phyloP scores from a whole-genome alignment of 768 basidiomycete species.

The Hygrocybe punicea region DNA sequence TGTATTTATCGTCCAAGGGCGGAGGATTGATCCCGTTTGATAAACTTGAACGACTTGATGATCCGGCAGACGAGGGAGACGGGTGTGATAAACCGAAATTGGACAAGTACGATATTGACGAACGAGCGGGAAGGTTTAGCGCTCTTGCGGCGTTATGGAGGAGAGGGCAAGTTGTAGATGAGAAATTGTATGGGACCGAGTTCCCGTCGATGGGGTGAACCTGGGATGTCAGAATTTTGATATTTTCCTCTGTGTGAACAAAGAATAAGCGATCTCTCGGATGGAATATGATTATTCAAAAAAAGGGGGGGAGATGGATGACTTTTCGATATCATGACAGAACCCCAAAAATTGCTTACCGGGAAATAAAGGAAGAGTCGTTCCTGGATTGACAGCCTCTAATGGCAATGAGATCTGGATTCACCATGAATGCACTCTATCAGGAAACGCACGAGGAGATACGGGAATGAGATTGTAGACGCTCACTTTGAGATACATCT shows the following conservation, averaged over 20 bases:
- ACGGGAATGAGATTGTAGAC: not conserved
- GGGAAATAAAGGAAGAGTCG: slow-evolving; percentile 67
- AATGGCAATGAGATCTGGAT: slow-evolving; percentile 62
- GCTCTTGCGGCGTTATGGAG: slow-evolving; percentile 68
- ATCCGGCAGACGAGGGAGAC: slow-evolving; percentile 33
- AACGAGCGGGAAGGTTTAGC: slow-evolving; percentile 60
- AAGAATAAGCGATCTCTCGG: not conserved
- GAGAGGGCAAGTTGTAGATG: slow-evolving; percentile 56
- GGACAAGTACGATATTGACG: slow-evolving; percentile 57
- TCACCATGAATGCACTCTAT: not conserved
- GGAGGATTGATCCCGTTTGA: slow-evolving; percentile 29
- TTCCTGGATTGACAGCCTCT: slow-evolving; percentile 62
- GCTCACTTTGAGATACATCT: slow-evolving; percentile 72
- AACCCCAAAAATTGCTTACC: slow-evolving; percentile 40
- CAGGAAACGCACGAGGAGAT: not conserved
- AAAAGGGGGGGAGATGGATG: not conserved
- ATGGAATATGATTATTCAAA: not conserved
- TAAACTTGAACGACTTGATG: slow-evolving; percentile 27
- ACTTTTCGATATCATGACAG: not conserved
- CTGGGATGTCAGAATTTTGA: slow-evolving; percentile 69
- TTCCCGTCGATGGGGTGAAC: slow-evolving; percentile 72
- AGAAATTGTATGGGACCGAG: slow-evolving; percentile 74
- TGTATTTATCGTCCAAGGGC: slow-evolving; percentile 63
- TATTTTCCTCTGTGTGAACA: slow-evolving; percentile 61
- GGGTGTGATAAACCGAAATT: slow-evolving; percentile 44